Evolutionary conservation across 2,329 filamentous ascomycete genomes (phyloP).

Genomic region (Fusarium sororula): DNA sequence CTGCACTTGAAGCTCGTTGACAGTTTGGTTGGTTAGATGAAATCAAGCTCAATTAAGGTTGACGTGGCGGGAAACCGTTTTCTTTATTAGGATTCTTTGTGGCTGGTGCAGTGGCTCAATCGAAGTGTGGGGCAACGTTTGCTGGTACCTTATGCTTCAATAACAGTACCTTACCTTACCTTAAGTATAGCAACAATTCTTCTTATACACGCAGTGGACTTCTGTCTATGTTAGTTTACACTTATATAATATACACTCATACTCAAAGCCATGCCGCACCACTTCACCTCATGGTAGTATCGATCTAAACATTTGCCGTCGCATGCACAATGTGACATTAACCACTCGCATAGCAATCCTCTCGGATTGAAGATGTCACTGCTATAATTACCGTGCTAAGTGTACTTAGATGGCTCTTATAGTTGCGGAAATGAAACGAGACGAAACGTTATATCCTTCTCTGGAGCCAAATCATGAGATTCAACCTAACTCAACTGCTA

Average conservation of each 20-base stretch:
- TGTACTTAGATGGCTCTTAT: background rate
- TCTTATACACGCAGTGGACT: background rate
- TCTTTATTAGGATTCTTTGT: conserved; percentile 23
- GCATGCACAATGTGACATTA: background rate
- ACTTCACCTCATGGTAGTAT: background rate
- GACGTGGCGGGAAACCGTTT: conserved; percentile 33
- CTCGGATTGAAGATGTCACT: background rate
- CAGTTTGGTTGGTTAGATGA: conserved; percentile 30
- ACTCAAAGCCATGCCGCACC: background rate
- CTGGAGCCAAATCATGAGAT: background rate
- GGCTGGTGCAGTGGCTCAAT: conserved; percentile 37
- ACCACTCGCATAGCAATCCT: background rate
- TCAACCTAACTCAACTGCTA: conserved; percentile 6
- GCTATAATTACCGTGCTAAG: background rate
- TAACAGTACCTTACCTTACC: background rate
- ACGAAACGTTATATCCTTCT: background rate
- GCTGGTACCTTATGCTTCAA: background rate
- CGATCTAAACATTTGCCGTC: background rate
- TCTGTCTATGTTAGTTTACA: background rate
- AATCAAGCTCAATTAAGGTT: conserved; percentile 28
- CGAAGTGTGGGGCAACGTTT: conserved; percentile 1
- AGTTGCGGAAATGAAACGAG: background rate
- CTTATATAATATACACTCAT: background rate
- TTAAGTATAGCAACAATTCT: background rate
- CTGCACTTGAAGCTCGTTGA: conserved; percentile 46